phyloP scores from a whole-genome alignment of 208 protist species.

The Vickermania spadyakhi region DNA sequence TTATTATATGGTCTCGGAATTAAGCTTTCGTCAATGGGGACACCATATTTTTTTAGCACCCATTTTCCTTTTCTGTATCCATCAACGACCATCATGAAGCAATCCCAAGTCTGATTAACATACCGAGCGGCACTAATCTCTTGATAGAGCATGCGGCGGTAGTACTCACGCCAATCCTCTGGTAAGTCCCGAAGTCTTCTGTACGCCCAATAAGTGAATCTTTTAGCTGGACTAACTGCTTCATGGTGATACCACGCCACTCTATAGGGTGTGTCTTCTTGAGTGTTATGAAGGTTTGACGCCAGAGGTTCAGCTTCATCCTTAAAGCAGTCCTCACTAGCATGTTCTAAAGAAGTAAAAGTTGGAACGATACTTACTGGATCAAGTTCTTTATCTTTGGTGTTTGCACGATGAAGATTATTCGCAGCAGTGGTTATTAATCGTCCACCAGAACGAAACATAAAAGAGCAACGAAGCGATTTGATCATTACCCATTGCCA shows the following conservation, averaged over 20 bases:
- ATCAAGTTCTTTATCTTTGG: background rate
- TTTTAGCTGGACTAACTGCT: conserved; percentile 55
- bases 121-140: conserved; percentile 65
- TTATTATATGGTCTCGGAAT: conserved; percentile 86
- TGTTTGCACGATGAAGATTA: no score
- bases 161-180: conserved; percentile 78
- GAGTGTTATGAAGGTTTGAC: conserved; percentile 42
- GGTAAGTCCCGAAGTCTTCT: conserved; percentile 67
- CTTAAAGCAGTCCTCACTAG: background rate
- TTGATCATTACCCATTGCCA: no score
- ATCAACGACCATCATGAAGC: conserved; percentile 88
- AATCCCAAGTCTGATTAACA: conserved; percentile 84
- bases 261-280: conserved; percentile 43
- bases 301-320: conserved; percentile 38
- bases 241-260: conserved; percentile 72
- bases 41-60: conserved; percentile 75
- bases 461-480: no score
- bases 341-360: background rate
- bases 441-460: no score
- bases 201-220: conserved; percentile 81
- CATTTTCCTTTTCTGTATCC: conserved; percentile 82
- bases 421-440: no score
- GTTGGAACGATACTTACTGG: conserved; percentile 1
- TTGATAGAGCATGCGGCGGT: conserved; percentile 78
- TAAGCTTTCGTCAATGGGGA: conserved; percentile 57